A percentile compares a stretch with the other conserved stretches of the same genome.
Conservation (phyloP, 2,329 filamentous ascomycete species). For the Ophiostoma perfectum region DNA sequence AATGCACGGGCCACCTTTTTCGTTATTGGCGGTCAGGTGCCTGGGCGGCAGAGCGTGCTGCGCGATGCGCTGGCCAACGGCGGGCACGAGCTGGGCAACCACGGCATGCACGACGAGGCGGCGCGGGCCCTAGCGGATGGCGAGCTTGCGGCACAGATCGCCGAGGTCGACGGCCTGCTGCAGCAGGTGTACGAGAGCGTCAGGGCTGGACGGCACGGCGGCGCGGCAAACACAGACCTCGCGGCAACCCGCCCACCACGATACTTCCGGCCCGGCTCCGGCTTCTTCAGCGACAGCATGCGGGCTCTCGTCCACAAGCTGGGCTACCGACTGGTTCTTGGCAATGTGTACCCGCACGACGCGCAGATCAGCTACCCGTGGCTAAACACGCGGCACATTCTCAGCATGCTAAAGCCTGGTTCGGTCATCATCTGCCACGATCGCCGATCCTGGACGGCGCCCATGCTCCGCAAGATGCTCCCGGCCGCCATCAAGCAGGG, state of each 20-base stretch:
- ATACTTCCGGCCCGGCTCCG: conserved; percentile 79
- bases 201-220: conserved; percentile 28
- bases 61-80: conserved; percentile 51
- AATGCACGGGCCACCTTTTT: conserved; percentile 79
- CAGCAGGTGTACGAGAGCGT: conserved; percentile 50
- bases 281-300: conserved; percentile 73
- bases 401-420: conserved; percentile 73
- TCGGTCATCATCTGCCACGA: conserved; percentile 85
- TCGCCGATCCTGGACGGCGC: conserved; percentile 71
- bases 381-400: conserved; percentile 70
- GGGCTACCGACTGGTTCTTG: conserved; percentile 70
- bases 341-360: conserved; percentile 84
- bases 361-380: conserved; percentile 68
- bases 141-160: conserved; percentile 59
- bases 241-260: conserved; percentile 39
- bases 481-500: conserved; percentile 64
- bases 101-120: conserved; percentile 83
- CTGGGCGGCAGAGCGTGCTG: conserved; percentile 50
- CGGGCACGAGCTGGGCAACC: conserved; percentile 72
- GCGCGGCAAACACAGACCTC: conserved; percentile 37
- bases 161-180: conserved; percentile 57
- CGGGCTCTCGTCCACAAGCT: conserved; percentile 52
- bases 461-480: conserved; percentile 69
- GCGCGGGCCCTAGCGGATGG: conserved; percentile 55
- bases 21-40: conserved; percentile 73